Evolutionary conservation across 495 filamentous ascomycete genomes (phyloP).

Genomic region (Poronia punctata): DNA sequence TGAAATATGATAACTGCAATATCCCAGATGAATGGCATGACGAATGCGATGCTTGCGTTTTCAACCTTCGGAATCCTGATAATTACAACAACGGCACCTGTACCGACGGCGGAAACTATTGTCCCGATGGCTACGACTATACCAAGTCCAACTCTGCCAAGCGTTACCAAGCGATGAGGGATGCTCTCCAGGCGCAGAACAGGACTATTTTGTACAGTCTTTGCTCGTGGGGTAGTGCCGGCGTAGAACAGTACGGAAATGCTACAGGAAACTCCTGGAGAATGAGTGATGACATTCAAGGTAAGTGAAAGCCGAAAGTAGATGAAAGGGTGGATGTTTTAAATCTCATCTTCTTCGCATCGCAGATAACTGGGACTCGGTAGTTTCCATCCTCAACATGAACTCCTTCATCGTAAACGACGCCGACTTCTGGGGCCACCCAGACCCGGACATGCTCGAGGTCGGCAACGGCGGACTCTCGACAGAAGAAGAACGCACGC

Average conservation of each 20-base stretch:
- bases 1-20: conserved; percentile 72
- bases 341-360: too few relatives aligned
- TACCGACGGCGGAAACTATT: conserved; percentile 31
- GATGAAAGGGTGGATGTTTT: too few relatives aligned
- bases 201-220: conserved; percentile 58
- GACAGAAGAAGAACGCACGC: conserved; percentile 32
- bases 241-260: conserved; percentile 39
- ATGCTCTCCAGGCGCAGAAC: conserved; percentile 49
- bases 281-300: conserved; percentile 46
- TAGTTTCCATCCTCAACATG: conserved; percentile 38
- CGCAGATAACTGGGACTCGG: conserved; percentile 37
- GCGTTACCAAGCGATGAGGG: conserved; percentile 52
- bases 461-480: conserved; percentile 56
- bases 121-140: conserved; percentile 43
- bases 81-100: conserved; percentile 28
- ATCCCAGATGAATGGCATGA: conserved; percentile 38
- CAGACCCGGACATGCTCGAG: conserved; percentile 65
- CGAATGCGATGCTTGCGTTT: conserved; percentile 7
- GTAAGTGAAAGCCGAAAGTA: conserved; percentile 1
- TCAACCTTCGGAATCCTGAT: conserved; percentile 16
- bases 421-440: conserved; percentile 47
- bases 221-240: conserved; percentile 54
- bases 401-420: conserved; percentile 42
- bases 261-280: conserved; percentile 52
- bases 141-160: conserved; percentile 42